Evolutionary conservation across 2,329 filamentous ascomycete species (phyloP).

Genomic region (Ophiostoma angusticollis): DNA sequence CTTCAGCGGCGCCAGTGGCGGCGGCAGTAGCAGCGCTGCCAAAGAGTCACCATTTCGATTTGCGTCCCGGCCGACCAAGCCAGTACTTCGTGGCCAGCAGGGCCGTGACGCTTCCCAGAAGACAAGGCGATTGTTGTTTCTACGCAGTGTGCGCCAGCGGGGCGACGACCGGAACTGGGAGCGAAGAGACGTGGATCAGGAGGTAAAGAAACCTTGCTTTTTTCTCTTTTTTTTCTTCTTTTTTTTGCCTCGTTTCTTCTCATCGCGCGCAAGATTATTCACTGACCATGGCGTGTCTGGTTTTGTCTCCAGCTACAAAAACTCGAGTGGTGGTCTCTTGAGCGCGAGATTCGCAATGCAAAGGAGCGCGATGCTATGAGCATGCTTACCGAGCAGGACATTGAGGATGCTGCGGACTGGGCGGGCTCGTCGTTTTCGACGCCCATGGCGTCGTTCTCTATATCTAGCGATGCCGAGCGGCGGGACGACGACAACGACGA

Average conservation of each 20-base stretch:
- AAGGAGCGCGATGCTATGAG: conserved; percentile 27
- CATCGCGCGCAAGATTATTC: no score
- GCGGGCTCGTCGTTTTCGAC: conserved; percentile 15
- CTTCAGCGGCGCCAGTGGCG: not conserved
- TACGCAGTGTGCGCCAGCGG: conserved; percentile 51
- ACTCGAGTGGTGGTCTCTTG: conserved; percentile 29
- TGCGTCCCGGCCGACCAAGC: conserved; percentile 42
- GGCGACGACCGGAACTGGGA: conserved; percentile 48
- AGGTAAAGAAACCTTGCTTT: conserved; percentile 23
- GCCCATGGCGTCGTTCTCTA: not conserved
- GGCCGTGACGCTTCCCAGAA: conserved; percentile 51
- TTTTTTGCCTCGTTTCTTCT: not conserved
- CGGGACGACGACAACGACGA: not conserved
- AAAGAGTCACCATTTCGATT: conserved; percentile 28
- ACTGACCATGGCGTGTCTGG: conserved; percentile 28
- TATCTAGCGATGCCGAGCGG: conserved; percentile 6
- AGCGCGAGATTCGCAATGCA: conserved; percentile 25
- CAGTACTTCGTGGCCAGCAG: conserved; percentile 46
- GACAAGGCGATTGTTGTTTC: conserved; percentile 52
- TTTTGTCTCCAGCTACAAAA: conserved; percentile 23
- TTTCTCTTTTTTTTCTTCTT: not conserved
- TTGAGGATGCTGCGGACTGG: conserved; percentile 35
- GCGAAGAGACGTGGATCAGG: conserved; percentile 49
- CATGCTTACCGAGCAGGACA: conserved; percentile 35
- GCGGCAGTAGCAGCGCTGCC: not conserved